Percentiles rank a stretch among this genome's conserved stretches.
These are phyloP conservation scores for Calonectria leucothoes DNA, from an alignment of 2,329 filamentous ascomycete genomes.

Conservation along the genomic window DNA sequence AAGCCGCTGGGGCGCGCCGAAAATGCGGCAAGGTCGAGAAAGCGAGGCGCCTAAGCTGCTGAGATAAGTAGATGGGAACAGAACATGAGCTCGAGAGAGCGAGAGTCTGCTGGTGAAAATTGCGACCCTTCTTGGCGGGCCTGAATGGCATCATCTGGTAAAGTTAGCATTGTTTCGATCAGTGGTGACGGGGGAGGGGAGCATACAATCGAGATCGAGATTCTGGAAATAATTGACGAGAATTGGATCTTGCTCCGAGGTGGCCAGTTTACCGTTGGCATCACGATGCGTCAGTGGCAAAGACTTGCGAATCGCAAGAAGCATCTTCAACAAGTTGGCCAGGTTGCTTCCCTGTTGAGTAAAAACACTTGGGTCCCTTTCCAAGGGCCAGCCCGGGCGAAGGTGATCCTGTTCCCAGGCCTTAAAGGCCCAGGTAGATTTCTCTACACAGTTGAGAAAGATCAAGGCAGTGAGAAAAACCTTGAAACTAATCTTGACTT, in stretches of 20 bases:
- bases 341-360: slow-evolving; percentile 70
- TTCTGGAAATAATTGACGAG: slow-evolving; percentile 65
- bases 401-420: slow-evolving; percentile 74
- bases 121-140: slow-evolving; percentile 62
- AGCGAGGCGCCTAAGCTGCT: slow-evolving; percentile 32
- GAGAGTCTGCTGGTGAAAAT: slow-evolving; percentile 62
- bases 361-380: slow-evolving; percentile 65
- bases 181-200: neutral
- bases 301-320: slow-evolving; percentile 69
- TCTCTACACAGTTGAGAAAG: slow-evolving; percentile 74
- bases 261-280: slow-evolving; percentile 60
- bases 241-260: slow-evolving; percentile 58
- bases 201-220: slow-evolving; percentile 69
- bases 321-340: slow-evolving; percentile 69
- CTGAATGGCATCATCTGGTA: slow-evolving; percentile 48
- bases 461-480: slow-evolving; percentile 72
- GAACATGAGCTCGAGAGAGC: slow-evolving; percentile 63
- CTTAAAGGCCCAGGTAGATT: slow-evolving; percentile 76
- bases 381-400: slow-evolving; percentile 70
- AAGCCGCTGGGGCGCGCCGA: slow-evolving; percentile 14
- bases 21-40: neutral
- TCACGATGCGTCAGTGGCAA: slow-evolving; percentile 64
- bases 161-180: slow-evolving; percentile 1
- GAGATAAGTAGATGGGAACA: slow-evolving; percentile 61
- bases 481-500: slow-evolving; percentile 68